Percentiles rank a stretch among this genome's conserved stretches.
Conservation (phyloP, 768 basidiomycete genomes). For the Pleurotus platypus region DNA sequence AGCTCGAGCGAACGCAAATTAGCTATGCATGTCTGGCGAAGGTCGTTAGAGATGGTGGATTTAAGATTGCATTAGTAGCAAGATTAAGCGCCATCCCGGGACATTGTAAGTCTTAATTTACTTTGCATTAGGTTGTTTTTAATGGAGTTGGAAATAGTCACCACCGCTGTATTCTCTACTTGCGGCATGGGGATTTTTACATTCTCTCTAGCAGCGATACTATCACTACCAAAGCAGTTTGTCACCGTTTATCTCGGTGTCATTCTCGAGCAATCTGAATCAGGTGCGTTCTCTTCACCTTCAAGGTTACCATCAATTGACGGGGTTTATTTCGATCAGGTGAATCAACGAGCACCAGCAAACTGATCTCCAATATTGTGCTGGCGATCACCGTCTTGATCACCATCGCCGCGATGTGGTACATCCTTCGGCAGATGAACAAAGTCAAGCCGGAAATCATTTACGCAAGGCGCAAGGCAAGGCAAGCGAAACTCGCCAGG, state of each 20-base stretch:
- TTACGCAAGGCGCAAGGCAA: constrained; percentile 67
- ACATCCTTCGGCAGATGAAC: constrained; percentile 72
- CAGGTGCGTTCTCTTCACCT: constrained; percentile 23
- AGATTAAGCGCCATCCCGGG: constrained; percentile 83
- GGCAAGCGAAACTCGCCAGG: constrained; percentile 50
- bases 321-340: constrained; percentile 20
- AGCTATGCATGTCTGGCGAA: constrained; percentile 59
- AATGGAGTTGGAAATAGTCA: constrained; percentile 43
- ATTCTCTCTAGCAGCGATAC: constrained; percentile 75
- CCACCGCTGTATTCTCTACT: constrained; percentile 83
- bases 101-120: constrained; percentile 58
- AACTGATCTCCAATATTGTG: constrained; percentile 67
- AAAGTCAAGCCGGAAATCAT: constrained; percentile 64
- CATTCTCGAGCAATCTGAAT: constrained; percentile 52
- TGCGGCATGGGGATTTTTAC: constrained; percentile 83
- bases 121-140: not conserved
- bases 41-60: constrained; percentile 84
- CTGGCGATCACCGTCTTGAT: constrained; percentile 66
- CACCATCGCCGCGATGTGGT: constrained; percentile 80
- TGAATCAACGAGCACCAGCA: constrained; percentile 40
- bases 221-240: constrained; percentile 89
- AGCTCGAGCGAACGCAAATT: constrained; percentile 57
- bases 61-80: constrained; percentile 75
- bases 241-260: constrained; percentile 90
- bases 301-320: not conserved